phyloP scores from a whole-genome alignment of 2,329 filamentous ascomycete species.

The Aspergillus puulaauensis region DNA sequence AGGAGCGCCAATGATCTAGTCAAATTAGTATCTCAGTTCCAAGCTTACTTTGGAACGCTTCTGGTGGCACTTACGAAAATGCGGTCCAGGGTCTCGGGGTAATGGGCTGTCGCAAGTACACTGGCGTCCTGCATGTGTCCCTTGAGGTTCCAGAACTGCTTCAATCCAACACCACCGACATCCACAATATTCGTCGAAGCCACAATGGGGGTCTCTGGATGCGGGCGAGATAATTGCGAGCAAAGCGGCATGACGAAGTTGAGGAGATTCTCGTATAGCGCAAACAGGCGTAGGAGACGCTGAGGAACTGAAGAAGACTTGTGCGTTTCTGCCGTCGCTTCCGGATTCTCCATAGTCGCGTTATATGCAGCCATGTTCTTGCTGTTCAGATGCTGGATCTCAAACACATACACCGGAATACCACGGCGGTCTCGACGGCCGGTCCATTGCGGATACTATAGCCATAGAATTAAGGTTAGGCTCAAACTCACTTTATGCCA shows the following conservation, averaged over 20 bases:
- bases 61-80: conserved; percentile 57
- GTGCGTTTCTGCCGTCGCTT: conserved; percentile 59
- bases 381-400: conserved; percentile 77
- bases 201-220: conserved; percentile 81
- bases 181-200: conserved; percentile 95
- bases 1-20: conserved; percentile 80
- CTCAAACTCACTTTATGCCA: neutral
- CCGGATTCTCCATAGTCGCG: conserved; percentile 42
- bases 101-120: conserved; percentile 84
- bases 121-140: conserved; percentile 91
- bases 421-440: conserved; percentile 86
- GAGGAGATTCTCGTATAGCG: conserved; percentile 89
- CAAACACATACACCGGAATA: conserved; percentile 88
- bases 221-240: conserved; percentile 71
- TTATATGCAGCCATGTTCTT: conserved; percentile 81
- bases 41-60: neutral
- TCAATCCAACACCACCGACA: conserved; percentile 80
- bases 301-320: conserved; percentile 58
- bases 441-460: conserved; percentile 89
- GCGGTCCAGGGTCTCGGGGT: conserved; percentile 87
- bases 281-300: conserved; percentile 82
- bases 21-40: neutral
- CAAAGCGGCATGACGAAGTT: conserved; percentile 84
- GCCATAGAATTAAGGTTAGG: neutral
- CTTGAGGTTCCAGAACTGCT: conserved; percentile 96